Percentiles rank a stretch among this genome's conserved stretches.
These are phyloP conservation scores for Cladorrhinum sp. DNA, from an alignment of 2,329 filamentous ascomycete genomes.

Conservation along the genomic window DNA sequence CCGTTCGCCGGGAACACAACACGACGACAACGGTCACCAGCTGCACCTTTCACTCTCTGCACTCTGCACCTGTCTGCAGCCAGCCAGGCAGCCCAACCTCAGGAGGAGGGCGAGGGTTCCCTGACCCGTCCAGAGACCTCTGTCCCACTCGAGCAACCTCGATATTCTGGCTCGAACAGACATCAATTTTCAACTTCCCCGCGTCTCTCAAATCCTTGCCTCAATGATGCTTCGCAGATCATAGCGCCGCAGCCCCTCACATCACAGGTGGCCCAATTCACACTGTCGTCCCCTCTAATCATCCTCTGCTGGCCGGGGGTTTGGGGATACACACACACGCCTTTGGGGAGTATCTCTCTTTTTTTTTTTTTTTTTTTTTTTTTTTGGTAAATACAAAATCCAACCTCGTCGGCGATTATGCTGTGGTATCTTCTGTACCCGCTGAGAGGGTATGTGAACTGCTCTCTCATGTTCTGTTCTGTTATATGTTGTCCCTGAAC, in stretches of 20 bases:
- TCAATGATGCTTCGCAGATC: conserved; percentile 5
- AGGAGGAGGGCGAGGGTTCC: neutral
- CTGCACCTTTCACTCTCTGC: too few relatives aligned
- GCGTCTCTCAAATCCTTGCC: neutral
- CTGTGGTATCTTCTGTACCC: conserved; percentile 78
- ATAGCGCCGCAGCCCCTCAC: conserved; percentile 3
- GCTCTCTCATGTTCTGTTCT: conserved; percentile 8
- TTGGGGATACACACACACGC: neutral
- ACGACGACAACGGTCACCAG: neutral
- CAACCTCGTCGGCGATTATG: conserved; percentile 41
- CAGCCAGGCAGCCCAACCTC: too few relatives aligned
- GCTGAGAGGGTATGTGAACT: conserved; percentile 63
- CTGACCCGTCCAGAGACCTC: neutral
- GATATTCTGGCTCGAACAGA: neutral
- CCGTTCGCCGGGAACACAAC: neutral
- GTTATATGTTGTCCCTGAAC: conserved; percentile 1
- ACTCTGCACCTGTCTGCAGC: too few relatives aligned
- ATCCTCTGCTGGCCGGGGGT: conserved; percentile 3
- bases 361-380: too few relatives aligned
- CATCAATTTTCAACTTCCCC: neutral
- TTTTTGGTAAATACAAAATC: neutral
- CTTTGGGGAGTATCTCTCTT: neutral
- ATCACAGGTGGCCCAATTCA: neutral
- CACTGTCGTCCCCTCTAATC: neutral
- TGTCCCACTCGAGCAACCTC: neutral